A percentile compares a stretch with the other conserved stretches of the same genome.
Conservation (phyloP, 371 early-diverging fungal species). For the Mortierella sp. region DNA sequence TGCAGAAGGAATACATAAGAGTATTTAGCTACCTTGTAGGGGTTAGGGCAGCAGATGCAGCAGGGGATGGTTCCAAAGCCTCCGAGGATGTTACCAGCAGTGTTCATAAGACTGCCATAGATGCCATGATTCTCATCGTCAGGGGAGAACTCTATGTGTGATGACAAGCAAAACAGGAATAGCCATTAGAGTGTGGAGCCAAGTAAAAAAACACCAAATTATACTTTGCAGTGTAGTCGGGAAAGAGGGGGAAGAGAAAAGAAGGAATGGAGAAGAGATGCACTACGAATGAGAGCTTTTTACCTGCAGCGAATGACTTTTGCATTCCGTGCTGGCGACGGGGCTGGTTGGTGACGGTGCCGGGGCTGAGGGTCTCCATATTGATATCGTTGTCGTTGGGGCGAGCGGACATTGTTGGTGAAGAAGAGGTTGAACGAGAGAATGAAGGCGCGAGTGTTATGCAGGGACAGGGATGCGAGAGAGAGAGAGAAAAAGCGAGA, state of each 20-base stretch:
- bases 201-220: neutral
- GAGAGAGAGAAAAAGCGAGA: neutral
- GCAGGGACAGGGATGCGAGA: neutral
- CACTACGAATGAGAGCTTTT: neutral
- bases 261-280: neutral
- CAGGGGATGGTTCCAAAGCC: constrained; percentile 63
- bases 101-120: constrained; percentile 50
- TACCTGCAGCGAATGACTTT: constrained; percentile 43
- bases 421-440: neutral
- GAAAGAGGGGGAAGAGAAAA: neutral
- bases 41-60: constrained; percentile 82
- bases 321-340: constrained; percentile 39
- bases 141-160: constrained; percentile 33
- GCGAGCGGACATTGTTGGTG: constrained; percentile 3
- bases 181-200: neutral
- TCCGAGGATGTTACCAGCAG: constrained; percentile 33
- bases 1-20: neutral
- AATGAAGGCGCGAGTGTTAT: neutral
- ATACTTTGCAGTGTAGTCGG: neutral
- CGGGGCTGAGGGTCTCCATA: constrained; percentile 26
- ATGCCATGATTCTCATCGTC: constrained; percentile 53
- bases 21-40: constrained; percentile 66
- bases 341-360: constrained; percentile 28
- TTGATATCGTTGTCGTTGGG: constrained; percentile 25
- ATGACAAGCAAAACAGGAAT: neutral